A percentile compares a stretch with the other conserved stretches of the same genome.
Conservation (phyloP, 257 asterid species). For the Gentiana straminea region DNA sequence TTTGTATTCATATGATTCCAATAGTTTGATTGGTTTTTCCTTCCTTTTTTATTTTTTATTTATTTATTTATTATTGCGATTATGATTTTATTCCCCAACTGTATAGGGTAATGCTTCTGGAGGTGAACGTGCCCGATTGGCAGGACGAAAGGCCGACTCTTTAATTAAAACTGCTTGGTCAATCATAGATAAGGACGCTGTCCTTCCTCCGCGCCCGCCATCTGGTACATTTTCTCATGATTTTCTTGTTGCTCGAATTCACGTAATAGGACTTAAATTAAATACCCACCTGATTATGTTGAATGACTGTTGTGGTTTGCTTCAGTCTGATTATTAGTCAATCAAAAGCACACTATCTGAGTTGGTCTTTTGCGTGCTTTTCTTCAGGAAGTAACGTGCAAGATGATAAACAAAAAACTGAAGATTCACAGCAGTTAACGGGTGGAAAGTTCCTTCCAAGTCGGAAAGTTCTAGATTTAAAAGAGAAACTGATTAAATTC, state of each 20-base stretch:
- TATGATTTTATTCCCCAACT: slow-evolving; percentile 5
- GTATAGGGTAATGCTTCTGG: slow-evolving; percentile 93
- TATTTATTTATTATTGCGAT: neutral
- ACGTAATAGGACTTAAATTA: neutral
- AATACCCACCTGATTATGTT: neutral
- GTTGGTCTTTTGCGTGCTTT: slow-evolving; percentile 8
- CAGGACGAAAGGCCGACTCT: slow-evolving; percentile 61
- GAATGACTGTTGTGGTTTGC: neutral
- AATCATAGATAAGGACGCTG: slow-evolving; percentile 50
- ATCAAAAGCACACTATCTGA: neutral
- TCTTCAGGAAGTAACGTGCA: slow-evolving; percentile 25
- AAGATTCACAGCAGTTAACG: slow-evolving; percentile 18
- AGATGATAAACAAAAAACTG: slow-evolving; percentile 21
- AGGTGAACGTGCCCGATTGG: slow-evolving; percentile 76
- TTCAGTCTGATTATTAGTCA: neutral
- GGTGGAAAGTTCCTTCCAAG: slow-evolving; percentile 66
- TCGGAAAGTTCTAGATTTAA: slow-evolving; percentile 55
- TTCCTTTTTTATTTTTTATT: neutral
- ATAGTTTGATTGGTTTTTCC: slow-evolving; percentile 3
- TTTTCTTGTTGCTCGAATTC: slow-evolving; percentile 8
- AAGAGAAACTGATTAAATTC: slow-evolving; percentile 56
- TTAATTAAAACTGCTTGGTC: slow-evolving; percentile 57
- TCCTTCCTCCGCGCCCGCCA: slow-evolving; percentile 64
- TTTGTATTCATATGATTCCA: slow-evolving; percentile 6
- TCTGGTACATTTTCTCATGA: slow-evolving; percentile 28